Percentiles rank a stretch among this genome's conserved stretches.
Conservation (phyloP, 1,139 yeast species). For the Torulaspora globosa region DNA sequence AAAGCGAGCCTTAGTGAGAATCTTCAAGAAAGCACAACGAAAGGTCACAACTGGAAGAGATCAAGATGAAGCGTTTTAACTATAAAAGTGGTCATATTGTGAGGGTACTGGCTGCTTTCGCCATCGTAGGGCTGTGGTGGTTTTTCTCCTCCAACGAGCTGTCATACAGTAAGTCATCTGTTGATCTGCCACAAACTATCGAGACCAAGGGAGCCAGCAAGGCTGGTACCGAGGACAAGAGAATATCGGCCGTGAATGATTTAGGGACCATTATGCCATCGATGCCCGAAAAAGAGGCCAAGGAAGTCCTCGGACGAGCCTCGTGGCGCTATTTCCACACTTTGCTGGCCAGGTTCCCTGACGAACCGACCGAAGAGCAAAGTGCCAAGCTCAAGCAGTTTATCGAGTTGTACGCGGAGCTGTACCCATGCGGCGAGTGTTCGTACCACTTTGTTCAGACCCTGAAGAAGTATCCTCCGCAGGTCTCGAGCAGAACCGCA, state of each 20-base stretch:
- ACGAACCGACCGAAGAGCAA: conserved; percentile 62
- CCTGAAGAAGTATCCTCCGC: conserved; percentile 75
- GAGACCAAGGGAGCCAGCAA: not conserved
- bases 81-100: conserved; percentile 10
- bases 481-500: conserved; percentile 64
- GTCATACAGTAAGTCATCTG: conserved; percentile 18
- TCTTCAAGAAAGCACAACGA: not conserved
- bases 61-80: conserved; percentile 12
- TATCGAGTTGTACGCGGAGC: conserved; percentile 62
- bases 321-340: conserved; percentile 93
- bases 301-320: conserved; percentile 60
- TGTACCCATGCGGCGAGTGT: conserved; percentile 92
- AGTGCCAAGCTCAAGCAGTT: conserved; percentile 55
- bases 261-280: conserved; percentile 62
- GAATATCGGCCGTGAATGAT: conserved; percentile 1
- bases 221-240: not conserved
- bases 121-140: conserved; percentile 21
- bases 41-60: not conserved
- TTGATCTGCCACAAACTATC: conserved; percentile 3
- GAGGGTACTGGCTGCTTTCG: conserved; percentile 17
- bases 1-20: not conserved
- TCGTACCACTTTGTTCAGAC: conserved; percentile 82
- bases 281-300: conserved; percentile 61
- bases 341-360: conserved; percentile 86
- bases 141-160: conserved; percentile 21